Base-by-base conservation (phyloP, 257 asterid genomes). In the Capsicum baccatum region DNA sequence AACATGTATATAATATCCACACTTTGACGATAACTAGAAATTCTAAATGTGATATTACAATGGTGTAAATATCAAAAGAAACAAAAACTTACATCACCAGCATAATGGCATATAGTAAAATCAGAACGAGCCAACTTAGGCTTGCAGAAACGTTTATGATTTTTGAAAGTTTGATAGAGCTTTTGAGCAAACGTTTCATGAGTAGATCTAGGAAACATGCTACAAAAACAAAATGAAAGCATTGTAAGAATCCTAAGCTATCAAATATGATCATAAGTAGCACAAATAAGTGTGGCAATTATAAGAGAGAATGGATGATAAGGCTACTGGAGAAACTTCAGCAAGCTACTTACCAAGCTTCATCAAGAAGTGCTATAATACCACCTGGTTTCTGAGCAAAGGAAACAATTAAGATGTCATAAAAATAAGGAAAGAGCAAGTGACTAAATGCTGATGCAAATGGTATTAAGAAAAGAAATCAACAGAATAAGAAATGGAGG, bases 141-240 rank as follows among this genome's bases (percentile, higher is more conserved):
- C 91, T 97, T 97, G 94, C 93, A 92, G 90, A 97, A 97, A 48
- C 99, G 98, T 84, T 94, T 91, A 83, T 97, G 92, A 89, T 91
- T 91, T 88, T 91, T 92, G 88, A 91, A 97, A 74, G 98, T 93
- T 87, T 92, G 96, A 88, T 97, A 97, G 87, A 97, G 91, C 94
- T 95, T 97, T 87, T 95, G 97, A 59, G 99, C 96, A 93, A 97
- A 97, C 73, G 98, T 94, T 48, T 95, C 99, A 88, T 97, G 97
- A 80, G 98, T 97, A 73, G 99, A 95, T 85, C 98, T 92, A 58
- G 98, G 98, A 87, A 97, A 95, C 99, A 95, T 97, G 89, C 99
- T 97, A 89, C 90, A 90, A 21, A 79, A 35, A 86, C 35, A 85
- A 76, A 66, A 42, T 35, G 62, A 71, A 62, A 83, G 47, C 71